A percentile compares a stretch with the other conserved stretches of the same genome.
Conservation (phyloP, 306 rosid genomes). For the Quercus suber region DNA sequence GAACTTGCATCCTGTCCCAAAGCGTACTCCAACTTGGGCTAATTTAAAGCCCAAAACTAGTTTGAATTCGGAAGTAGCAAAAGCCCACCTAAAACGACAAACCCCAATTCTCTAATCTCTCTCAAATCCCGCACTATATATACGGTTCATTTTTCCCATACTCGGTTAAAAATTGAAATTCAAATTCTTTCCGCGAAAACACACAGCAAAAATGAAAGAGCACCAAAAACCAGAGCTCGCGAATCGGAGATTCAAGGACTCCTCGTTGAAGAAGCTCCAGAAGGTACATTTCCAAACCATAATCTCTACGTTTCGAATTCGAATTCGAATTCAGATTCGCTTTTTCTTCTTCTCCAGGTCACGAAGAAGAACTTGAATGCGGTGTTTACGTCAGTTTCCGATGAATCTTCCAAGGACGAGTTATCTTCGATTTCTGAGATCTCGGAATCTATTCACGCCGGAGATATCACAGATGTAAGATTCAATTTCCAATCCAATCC, state of each 20-base stretch:
- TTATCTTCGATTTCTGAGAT: constrained; percentile 7
- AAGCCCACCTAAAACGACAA: too few species aligned
- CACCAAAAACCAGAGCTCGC: constrained; percentile 18
- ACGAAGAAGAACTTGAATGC: constrained; percentile 23
- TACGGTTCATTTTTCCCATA: too few species aligned
- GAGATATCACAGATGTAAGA: constrained; percentile 8
- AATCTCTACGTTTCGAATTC: not conserved
- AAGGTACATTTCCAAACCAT: constrained; percentile 3
- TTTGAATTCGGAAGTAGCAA: too few species aligned
- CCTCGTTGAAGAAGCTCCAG: constrained; percentile 4
- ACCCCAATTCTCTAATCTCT: too few species aligned
- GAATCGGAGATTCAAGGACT: constrained; percentile 16
- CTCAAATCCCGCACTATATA: too few species aligned
- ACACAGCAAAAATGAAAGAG: constrained; percentile 14
- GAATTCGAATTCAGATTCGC: not conserved
- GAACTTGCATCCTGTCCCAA: too few species aligned
- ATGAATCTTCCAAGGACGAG: constrained; percentile 7
- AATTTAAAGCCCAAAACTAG: too few species aligned
- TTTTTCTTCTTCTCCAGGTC: constrained; percentile 12
- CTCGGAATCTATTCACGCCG: constrained; percentile 1
- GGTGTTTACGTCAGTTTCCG: constrained; percentile 13
- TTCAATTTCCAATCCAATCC: not conserved
- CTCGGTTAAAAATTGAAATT: too few species aligned
- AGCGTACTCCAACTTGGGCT: too few species aligned
- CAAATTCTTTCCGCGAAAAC: not conserved